phyloP scores from a whole-genome alignment of 2,329 filamentous ascomycete genomes.

The Colletotrichum shisoi region DNA sequence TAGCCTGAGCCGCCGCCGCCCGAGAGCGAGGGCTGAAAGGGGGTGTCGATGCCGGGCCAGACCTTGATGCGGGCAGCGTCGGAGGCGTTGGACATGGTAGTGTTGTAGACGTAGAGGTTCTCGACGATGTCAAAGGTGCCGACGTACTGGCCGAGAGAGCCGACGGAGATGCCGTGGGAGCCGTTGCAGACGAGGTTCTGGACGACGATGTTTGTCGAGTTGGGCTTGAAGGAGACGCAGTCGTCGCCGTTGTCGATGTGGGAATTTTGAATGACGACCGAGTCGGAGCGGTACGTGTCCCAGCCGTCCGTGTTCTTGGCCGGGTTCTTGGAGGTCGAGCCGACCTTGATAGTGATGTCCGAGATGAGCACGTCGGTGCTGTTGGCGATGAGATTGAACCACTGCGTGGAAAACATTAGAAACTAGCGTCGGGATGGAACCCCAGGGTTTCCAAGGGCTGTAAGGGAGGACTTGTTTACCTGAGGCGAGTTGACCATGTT shows the following conservation, averaged over 20 bases:
- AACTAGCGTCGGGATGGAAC: too few species aligned
- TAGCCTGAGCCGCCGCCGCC: slow-evolving; percentile 68
- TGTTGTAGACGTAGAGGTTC: slow-evolving; percentile 71
- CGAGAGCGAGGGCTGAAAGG: slow-evolving; percentile 60
- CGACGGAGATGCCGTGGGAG: slow-evolving; percentile 77
- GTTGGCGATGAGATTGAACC: slow-evolving; percentile 69
- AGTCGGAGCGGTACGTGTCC: slow-evolving; percentile 68
- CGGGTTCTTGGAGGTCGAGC: slow-evolving; percentile 58
- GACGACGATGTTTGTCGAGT: slow-evolving; percentile 72
- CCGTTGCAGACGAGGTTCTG: slow-evolving; percentile 73
- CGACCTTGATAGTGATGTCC: slow-evolving; percentile 67
- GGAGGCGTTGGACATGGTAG: slow-evolving; percentile 65
- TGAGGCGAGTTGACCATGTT: slow-evolving; percentile 65
- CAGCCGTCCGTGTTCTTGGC: slow-evolving; percentile 74
- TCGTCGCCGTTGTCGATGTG: slow-evolving; percentile 71
- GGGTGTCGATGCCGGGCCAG: slow-evolving; percentile 63
- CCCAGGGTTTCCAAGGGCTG: too few species aligned
- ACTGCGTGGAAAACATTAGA: slow-evolving; percentile 35
- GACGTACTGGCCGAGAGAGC: slow-evolving; percentile 72
- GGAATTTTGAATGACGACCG: slow-evolving; percentile 73
- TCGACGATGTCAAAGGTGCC: slow-evolving; percentile 71
- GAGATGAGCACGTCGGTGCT: slow-evolving; percentile 70
- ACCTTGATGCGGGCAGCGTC: slow-evolving; percentile 78
- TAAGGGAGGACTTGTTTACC: slow-evolving; percentile 33
- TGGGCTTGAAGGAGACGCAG: slow-evolving; percentile 78